Evolutionary conservation across 1,139 yeast species (phyloP).

Genomic region (Trichomonascaceae sp.): DNA sequence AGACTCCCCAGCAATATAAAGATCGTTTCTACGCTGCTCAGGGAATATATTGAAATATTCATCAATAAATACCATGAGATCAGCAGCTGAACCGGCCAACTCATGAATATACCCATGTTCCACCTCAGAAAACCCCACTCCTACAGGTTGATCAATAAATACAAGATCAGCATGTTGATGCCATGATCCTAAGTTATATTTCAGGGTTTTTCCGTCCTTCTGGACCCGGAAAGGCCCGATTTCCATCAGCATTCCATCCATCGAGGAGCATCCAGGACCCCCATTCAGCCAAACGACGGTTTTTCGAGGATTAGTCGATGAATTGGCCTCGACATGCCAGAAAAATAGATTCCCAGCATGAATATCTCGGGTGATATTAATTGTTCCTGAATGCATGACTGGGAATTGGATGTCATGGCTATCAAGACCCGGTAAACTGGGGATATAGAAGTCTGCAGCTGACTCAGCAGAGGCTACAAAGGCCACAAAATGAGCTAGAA

Average conservation of each 20-base stretch:
- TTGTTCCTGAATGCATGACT: slow-evolving; percentile 46
- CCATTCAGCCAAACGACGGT: slow-evolving; percentile 81
- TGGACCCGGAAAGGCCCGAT: slow-evolving; percentile 77
- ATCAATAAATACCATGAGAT: slow-evolving; percentile 60
- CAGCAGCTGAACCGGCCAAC: slow-evolving; percentile 47
- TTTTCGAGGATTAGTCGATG: slow-evolving; percentile 25
- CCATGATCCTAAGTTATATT: slow-evolving; percentile 75
- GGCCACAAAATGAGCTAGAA: background rate
- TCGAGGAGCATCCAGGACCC: slow-evolving; percentile 82
- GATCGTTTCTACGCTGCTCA: slow-evolving; percentile 55
- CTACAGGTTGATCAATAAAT: slow-evolving; percentile 92
- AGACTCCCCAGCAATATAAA: slow-evolving; percentile 88
- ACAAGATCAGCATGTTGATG: slow-evolving; percentile 69
- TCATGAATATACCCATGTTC: slow-evolving; percentile 47
- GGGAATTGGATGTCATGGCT: slow-evolving; percentile 23
- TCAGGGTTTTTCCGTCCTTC: slow-evolving; percentile 39
- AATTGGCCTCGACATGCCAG: slow-evolving; percentile 47
- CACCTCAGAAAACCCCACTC: slow-evolving; percentile 77
- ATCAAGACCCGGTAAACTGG: slow-evolving; percentile 33
- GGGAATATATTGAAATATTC: slow-evolving; percentile 71
- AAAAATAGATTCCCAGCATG: slow-evolving; percentile 65
- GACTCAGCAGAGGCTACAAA: background rate
- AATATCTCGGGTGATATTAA: slow-evolving; percentile 45
- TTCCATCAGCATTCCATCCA: slow-evolving; percentile 97
- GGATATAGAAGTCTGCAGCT: slow-evolving; percentile 34